A percentile compares a stretch with the other conserved stretches of the same genome.
These are phyloP conservation scores for Epicoccum sorghinum DNA, from an alignment of 2,329 filamentous ascomycete species.

Conservation along the genomic window DNA sequence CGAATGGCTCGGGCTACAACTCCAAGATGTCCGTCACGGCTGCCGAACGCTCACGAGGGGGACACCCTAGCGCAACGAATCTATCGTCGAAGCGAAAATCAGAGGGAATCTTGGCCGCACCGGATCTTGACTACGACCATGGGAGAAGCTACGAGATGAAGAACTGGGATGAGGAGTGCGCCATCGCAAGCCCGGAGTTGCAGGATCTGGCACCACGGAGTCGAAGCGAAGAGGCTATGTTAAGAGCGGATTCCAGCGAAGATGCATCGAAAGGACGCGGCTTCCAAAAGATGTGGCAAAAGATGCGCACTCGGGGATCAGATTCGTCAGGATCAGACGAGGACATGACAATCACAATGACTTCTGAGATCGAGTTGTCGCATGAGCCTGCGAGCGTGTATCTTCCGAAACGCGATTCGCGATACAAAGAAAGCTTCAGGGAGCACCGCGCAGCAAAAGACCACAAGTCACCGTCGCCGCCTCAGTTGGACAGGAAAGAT, in stretches of 20 bases:
- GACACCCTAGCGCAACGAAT: constrained; percentile 7
- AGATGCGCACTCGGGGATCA: constrained; percentile 11
- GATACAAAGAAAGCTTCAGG: not conserved
- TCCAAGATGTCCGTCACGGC: constrained; percentile 6
- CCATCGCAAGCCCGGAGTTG: not conserved
- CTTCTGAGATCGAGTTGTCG: constrained; percentile 24
- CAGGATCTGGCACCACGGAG: not conserved
- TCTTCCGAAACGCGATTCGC: constrained; percentile 2
- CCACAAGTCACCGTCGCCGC: not conserved
- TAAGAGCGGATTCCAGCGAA: not conserved
- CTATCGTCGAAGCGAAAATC: constrained; percentile 21
- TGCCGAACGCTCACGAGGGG: not conserved
- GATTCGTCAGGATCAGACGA: not conserved
- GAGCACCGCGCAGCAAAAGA: constrained; percentile 8
- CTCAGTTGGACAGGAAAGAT: not conserved
- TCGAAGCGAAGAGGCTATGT: constrained; percentile 19
- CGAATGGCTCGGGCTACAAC: constrained; percentile 2
- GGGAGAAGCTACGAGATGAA: constrained; percentile 32
- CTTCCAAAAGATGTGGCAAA: constrained; percentile 20
- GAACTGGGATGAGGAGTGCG: constrained; percentile 27
- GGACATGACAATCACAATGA: constrained; percentile 31
- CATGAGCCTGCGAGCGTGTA: constrained; percentile 16
- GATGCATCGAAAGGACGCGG: not conserved
- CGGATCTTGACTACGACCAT: constrained; percentile 20
- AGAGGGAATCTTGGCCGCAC: constrained; percentile 17